Percentiles rank a stretch among this genome's conserved stretches.
These are phyloP conservation scores for Stachybotrys chlorohalonatus DNA, from an alignment of 2,329 filamentous ascomycete genomes.

Conservation along the genomic window DNA sequence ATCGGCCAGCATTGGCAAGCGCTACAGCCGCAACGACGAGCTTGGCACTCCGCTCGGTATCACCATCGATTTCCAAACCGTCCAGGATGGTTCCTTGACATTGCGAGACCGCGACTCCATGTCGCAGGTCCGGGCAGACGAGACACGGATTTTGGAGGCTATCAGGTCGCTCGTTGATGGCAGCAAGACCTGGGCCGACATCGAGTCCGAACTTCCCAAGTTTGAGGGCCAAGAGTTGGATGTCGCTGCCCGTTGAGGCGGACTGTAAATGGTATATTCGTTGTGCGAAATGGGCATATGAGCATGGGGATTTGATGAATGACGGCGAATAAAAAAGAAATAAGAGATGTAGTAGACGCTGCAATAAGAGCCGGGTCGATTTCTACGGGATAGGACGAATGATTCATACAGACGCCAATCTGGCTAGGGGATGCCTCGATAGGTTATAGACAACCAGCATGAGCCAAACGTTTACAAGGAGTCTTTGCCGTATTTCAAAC, in stretches of 20 bases:
- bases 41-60: conserved; percentile 89
- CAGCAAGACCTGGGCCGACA: conserved; percentile 54
- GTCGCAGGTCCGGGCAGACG: conserved; percentile 76
- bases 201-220: conserved; percentile 68
- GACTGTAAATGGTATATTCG: neutral
- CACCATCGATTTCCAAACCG: conserved; percentile 91
- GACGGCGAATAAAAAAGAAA: neutral
- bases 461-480: no score
- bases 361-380: no score
- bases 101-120: conserved; percentile 86
- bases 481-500: no score
- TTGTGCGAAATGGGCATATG: neutral
- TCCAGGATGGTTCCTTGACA: conserved; percentile 80
- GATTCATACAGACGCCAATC: no score
- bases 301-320: neutral
- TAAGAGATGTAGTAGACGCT: no score
- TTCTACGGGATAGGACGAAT: no score
- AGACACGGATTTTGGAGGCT: conserved; percentile 71
- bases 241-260: conserved; percentile 22
- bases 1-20: conserved; percentile 86
- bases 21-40: conserved; percentile 91
- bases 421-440: no score
- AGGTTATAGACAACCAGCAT: no score
- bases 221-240: conserved; percentile 71
- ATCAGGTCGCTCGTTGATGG: conserved; percentile 46